Percentiles rank a stretch among this genome's conserved stretches.
These are phyloP conservation scores for Saccharomycopsis amapae DNA, from an alignment of 805 yeast species.

Conservation along the genomic window DNA sequence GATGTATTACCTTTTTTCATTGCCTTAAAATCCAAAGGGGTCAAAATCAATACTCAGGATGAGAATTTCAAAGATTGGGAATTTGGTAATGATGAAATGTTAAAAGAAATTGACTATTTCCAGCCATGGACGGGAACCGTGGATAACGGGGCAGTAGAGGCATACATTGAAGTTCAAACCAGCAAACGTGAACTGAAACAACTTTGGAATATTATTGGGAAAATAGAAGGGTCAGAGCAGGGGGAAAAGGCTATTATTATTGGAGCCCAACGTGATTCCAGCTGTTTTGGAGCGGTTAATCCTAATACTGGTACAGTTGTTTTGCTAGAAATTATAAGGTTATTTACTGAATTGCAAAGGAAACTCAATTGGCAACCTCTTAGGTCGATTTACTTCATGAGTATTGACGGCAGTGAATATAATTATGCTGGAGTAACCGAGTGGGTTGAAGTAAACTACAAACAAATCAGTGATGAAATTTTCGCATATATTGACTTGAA, in stretches of 20 bases:
- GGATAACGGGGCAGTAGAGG: conserved; percentile 8
- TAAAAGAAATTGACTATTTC: conserved; percentile 18
- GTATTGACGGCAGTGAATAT: conserved; percentile 77
- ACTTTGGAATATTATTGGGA: conserved; percentile 73
- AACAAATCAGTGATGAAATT: conserved; percentile 50
- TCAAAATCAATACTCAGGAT: conserved; percentile 22
- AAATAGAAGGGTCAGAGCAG: conserved; percentile 76
- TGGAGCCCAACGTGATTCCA: conserved; percentile 78
- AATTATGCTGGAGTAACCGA: conserved; percentile 83
- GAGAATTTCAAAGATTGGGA: conserved; percentile 30
- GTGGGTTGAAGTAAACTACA: conserved; percentile 53
- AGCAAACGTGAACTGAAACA: conserved; percentile 49
- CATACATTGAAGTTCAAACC: conserved; percentile 34
- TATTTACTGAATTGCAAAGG: conserved; percentile 57
- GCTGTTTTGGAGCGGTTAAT: conserved; percentile 62
- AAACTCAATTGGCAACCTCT: conserved; percentile 75
- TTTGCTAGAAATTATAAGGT: conserved; percentile 60
- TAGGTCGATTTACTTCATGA: conserved; percentile 72
- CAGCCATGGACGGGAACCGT: conserved; percentile 41
- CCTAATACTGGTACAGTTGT: conserved; percentile 72
- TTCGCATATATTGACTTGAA: conserved; percentile 69
- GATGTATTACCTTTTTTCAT: conserved; percentile 48
- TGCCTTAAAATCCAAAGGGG: conserved; percentile 33
- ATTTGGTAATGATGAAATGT: conserved; percentile 22
- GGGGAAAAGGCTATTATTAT: conserved; percentile 62